These are phyloP conservation scores for Xylaria sp. DNA, from an alignment of 495 filamentous ascomycete species.

Conservation along the genomic window DNA sequence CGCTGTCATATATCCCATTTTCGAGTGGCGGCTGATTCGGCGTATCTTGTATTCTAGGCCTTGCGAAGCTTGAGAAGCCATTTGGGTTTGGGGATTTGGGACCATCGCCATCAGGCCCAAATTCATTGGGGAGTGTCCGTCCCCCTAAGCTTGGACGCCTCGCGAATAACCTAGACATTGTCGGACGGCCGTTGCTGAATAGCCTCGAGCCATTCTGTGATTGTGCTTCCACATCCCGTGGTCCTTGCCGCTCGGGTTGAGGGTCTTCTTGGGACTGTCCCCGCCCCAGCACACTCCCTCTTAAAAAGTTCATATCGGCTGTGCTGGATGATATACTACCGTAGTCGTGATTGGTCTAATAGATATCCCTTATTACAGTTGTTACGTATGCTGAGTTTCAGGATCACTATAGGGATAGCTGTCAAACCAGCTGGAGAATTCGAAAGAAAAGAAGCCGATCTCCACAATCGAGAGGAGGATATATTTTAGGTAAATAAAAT, in stretches of 20 bases:
- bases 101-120: conserved; percentile 37
- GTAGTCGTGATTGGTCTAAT: not conserved
- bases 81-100: conserved; percentile 55
- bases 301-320: conserved; percentile 34
- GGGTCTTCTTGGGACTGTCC: conserved; percentile 27
- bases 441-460: conserved; percentile 29
- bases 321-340: not conserved
- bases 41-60: conserved; percentile 1
- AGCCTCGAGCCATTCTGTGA: conserved; percentile 22
- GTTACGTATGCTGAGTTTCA: not conserved
- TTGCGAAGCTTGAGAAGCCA: conserved; percentile 45
- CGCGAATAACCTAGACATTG: conserved; percentile 44
- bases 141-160: conserved; percentile 35
- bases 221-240: conserved; percentile 32
- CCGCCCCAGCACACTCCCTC: conserved; percentile 30
- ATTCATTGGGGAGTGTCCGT: conserved; percentile 42
- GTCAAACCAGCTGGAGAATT: not conserved
- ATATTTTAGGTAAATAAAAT: not conserved
- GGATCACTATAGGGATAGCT: not conserved
- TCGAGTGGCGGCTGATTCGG: not conserved
- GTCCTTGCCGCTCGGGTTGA: not conserved
- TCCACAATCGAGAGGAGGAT: conserved; percentile 15
- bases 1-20: not conserved
- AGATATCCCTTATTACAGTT: not conserved
- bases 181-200: conserved; percentile 36